Percentiles rank a stretch among this genome's conserved stretches.
Conservation (phyloP, 2,329 filamentous ascomycete species). For the Trichophyton benhamiae region DNA sequence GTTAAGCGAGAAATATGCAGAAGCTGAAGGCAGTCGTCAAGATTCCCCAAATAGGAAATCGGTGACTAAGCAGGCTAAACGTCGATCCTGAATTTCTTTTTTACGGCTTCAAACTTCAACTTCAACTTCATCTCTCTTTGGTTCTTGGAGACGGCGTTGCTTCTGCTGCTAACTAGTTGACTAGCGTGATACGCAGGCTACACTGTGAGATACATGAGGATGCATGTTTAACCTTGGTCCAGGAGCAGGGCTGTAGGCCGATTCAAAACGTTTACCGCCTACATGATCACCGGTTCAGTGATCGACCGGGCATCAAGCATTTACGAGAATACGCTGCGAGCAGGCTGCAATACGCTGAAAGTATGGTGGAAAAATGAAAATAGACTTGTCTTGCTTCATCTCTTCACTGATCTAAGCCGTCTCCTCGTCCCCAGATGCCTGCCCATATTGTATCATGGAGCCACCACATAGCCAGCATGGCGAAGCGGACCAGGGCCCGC, state of each 20-base stretch:
- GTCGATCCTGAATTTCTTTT: background rate
- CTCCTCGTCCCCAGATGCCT: background rate
- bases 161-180: background rate
- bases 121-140: background rate
- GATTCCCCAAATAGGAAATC: conserved; percentile 19
- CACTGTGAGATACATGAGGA: background rate
- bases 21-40: conserved; percentile 14
- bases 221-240: background rate
- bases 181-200: background rate
- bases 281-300: background rate
- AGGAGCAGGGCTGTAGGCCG: background rate
- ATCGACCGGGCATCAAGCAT: too few species aligned
- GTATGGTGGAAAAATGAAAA: too few species aligned
- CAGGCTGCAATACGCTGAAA: too few species aligned
- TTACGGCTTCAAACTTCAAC: background rate
- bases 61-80: background rate
- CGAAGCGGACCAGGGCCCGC: background rate
- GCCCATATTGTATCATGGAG: conserved; percentile 1
- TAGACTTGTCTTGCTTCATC: too few species aligned
- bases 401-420: background rate
- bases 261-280: background rate
- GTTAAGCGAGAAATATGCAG: background rate
- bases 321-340: too few species aligned
- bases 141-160: background rate
- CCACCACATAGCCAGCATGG: conserved; percentile 6